Conservation (phyloP, 2,329 filamentous ascomycete genomes). For the Triangularia verruculosa region DNA sequence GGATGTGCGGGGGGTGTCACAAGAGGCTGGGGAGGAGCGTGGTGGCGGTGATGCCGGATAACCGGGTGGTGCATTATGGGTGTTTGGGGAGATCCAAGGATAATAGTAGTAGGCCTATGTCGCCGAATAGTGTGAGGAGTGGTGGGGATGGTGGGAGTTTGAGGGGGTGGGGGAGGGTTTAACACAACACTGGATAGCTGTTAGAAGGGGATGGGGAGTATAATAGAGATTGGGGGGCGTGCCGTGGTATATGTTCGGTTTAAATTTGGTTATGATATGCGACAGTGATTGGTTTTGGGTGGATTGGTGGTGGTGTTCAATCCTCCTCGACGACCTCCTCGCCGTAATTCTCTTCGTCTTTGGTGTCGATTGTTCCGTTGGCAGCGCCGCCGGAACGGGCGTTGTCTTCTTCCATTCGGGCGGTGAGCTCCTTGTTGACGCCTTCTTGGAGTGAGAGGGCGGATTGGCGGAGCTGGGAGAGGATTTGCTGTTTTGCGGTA, state of each 20-base stretch:
- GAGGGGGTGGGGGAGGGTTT: constrained; percentile 5
- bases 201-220: not conserved
- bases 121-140: not conserved
- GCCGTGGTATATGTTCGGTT: not conserved
- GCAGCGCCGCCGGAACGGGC: constrained; percentile 31
- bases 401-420: constrained; percentile 72
- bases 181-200: not conserved
- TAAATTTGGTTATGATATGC: no score
- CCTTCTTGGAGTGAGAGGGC: constrained; percentile 58
- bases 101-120: constrained; percentile 5
- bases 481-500: constrained; percentile 56
- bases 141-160: not conserved
- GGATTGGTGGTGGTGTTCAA: no score
- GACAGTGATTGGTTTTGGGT: not conserved
- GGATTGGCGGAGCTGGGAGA: constrained; percentile 57
- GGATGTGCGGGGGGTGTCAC: constrained; percentile 88
- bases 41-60: constrained; percentile 84
- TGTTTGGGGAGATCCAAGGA: constrained; percentile 54
- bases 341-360: constrained; percentile 77
- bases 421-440: constrained; percentile 69
- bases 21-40: constrained; percentile 90
- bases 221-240: not conserved
- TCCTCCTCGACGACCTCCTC: constrained; percentile 71
- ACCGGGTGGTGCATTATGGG: constrained; percentile 76
- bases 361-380: constrained; percentile 41